Evolutionary conservation across 441 rosid species (phyloP), one percentile per base, ranked within the genome.

Genomic region (Daphne laureola): DNA sequence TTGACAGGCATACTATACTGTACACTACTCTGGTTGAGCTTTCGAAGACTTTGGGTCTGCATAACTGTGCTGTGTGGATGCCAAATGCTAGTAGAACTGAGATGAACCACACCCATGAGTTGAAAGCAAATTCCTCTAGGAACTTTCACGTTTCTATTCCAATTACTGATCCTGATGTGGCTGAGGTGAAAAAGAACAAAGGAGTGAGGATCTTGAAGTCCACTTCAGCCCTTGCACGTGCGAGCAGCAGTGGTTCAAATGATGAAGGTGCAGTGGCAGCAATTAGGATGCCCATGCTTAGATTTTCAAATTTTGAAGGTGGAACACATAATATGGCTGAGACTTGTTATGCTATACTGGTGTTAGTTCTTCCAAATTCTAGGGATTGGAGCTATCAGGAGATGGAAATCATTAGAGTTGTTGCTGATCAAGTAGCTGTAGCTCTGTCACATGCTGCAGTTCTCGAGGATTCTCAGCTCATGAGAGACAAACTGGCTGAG

Each of bases 341-440:
- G 47, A 76, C 92, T 50, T 63, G 72, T 43, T 82, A 79, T 59
- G 84, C 84, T 51, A 76, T 84, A 63, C 71, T 84, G 61, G 92
- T 84, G 47, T 68, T 84, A 61, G 88, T 78, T 16, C 86, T 84
- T 67, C 88, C 88, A 0, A 65, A 65, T 48, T 66, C 80, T 8
- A 66, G 76, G 36, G 70, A 61, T 62, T 84, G 92, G 92, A 74
- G 77, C 42, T 41, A 67, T 51, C 68, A 73, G 40, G 86, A 81
- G 65, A 53, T 79, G 51, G 86, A 84, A 66, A 84, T 84, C 40
- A 84, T 83, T 0, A 84, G 79, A 67, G 92, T 84, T 49, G 92
- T 84, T 52, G 92, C 92, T 44, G 92, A 84, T 75, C 88, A 84
- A 67, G 92, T 84, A 46, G 88, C 92, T 0, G 92, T 84, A 44